These are phyloP conservation scores for Nakazawaea sp. DNA, from an alignment of 805 yeast species.

Conservation along the genomic window DNA sequence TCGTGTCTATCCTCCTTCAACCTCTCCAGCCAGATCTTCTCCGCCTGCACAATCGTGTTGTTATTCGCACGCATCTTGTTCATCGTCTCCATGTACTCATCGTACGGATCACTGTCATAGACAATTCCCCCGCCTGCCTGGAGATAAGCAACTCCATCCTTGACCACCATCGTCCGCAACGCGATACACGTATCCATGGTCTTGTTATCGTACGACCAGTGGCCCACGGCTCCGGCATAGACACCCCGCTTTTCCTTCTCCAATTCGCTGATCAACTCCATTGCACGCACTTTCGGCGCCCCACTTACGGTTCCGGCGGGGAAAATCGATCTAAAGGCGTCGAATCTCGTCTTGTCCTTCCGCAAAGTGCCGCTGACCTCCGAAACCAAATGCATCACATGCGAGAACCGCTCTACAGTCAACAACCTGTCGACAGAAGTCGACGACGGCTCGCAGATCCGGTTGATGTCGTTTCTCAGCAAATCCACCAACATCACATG, in stretches of 20 bases:
- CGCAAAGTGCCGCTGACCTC: slow-evolving; percentile 92
- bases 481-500: slow-evolving; percentile 98
- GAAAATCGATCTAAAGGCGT: slow-evolving; percentile 95
- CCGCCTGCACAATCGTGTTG: slow-evolving; percentile 88
- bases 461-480: slow-evolving; percentile 92
- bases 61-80: slow-evolving; percentile 95
- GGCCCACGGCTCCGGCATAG: slow-evolving; percentile 98
- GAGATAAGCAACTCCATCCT: slow-evolving; percentile 82
- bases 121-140: slow-evolving; percentile 99
- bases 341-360: slow-evolving; percentile 80
- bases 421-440: slow-evolving; percentile 84
- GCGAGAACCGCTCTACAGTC: slow-evolving; percentile 89
- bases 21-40: slow-evolving; percentile 60
- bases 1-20: slow-evolving; percentile 18
- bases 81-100: slow-evolving; percentile 93
- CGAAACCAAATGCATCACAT: slow-evolving; percentile 93
- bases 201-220: slow-evolving; percentile 94
- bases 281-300: slow-evolving; percentile 95
- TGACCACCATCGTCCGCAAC: slow-evolving; percentile 91
- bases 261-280: slow-evolving; percentile 87
- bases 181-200: slow-evolving; percentile 98
- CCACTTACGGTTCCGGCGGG: slow-evolving; percentile 99
- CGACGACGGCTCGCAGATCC: slow-evolving; percentile 84
- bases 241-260: slow-evolving; percentile 93
- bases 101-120: slow-evolving; percentile 88